Percentiles rank a stretch among this genome's conserved stretches.
phyloP scores from a whole-genome alignment of 2,329 filamentous ascomycete genomes.

The Epichloe sp. region DNA sequence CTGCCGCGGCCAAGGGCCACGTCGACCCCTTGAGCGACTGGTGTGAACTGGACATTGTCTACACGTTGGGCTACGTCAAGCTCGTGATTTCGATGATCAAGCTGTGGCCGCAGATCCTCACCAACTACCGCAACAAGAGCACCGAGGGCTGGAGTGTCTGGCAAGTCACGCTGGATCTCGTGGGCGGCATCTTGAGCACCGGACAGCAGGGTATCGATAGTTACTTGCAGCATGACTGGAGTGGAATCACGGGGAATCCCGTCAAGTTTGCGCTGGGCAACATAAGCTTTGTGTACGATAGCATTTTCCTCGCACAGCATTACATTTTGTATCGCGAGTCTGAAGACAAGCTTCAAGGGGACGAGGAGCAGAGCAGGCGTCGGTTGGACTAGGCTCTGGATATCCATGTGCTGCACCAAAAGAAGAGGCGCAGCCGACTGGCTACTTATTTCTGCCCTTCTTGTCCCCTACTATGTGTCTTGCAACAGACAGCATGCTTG shows the following conservation, averaged over 20 bases:
- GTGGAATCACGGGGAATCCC: constrained; percentile 79
- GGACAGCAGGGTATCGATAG: constrained; percentile 76
- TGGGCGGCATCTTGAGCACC: constrained; percentile 70
- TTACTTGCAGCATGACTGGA: constrained; percentile 75
- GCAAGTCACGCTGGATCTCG: constrained; percentile 73
- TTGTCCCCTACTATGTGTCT: neutral
- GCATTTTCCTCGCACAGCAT: constrained; percentile 79
- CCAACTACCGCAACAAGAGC: constrained; percentile 74
- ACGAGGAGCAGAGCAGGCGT: constrained; percentile 8
- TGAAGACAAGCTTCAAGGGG: constrained; percentile 1
- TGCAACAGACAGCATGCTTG: too few relatives aligned
- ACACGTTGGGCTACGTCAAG: constrained; percentile 76
- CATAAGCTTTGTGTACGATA: constrained; percentile 73
- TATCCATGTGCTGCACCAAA: neutral
- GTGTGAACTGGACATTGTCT: constrained; percentile 51
- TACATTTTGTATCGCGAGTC: constrained; percentile 55
- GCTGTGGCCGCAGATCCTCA: constrained; percentile 74
- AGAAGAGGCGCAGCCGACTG: neutral
- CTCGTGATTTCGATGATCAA: constrained; percentile 80
- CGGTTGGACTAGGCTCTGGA: neutral
- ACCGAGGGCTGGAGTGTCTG: constrained; percentile 80
- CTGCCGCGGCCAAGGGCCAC: constrained; percentile 16
- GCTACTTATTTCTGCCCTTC: neutral
- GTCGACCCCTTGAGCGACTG: constrained; percentile 32
- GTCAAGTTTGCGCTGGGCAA: constrained; percentile 82